phyloP scores from a whole-genome alignment of 352 stramenopile species.

The Thraustotheca clavata region DNA sequence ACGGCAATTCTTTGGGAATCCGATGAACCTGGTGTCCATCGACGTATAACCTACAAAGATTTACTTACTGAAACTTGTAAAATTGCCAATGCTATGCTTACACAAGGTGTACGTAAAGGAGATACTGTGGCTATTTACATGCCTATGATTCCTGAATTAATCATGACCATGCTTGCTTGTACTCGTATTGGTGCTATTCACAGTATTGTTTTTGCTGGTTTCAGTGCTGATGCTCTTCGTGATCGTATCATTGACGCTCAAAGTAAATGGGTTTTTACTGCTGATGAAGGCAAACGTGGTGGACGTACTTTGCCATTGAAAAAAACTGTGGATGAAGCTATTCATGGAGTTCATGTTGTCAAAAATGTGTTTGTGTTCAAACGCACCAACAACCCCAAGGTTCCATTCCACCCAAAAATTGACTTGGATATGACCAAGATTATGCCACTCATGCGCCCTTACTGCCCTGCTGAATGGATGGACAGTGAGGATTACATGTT shows the following conservation, averaged over 20 bases:
- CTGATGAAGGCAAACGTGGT: slow-evolving; percentile 90
- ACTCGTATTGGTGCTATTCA: slow-evolving; percentile 96
- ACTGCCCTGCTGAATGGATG: slow-evolving; percentile 94
- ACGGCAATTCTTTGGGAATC: slow-evolving; percentile 96
- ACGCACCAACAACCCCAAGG: slow-evolving; percentile 60
- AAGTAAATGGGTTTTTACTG: slow-evolving; percentile 91
- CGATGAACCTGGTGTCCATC: slow-evolving; percentile 90
- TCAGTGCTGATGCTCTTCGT: slow-evolving; percentile 90
- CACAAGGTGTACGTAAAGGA: slow-evolving; percentile 78
- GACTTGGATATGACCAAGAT: slow-evolving; percentile 93
- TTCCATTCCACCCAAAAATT: slow-evolving; percentile 64
- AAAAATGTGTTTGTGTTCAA: slow-evolving; percentile 95
- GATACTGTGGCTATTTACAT: slow-evolving; percentile 98
- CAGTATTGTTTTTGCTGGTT: slow-evolving; percentile 80
- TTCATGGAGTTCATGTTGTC: slow-evolving; percentile 85
- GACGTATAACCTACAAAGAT: slow-evolving; percentile 88
- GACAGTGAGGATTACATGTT: slow-evolving; percentile 95
- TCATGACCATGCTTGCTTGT: slow-evolving; percentile 98
- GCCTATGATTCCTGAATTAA: slow-evolving; percentile 98
- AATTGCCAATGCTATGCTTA: slow-evolving; percentile 95
- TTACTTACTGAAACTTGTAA: slow-evolving; percentile 86
- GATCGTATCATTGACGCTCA: slow-evolving; percentile 91
- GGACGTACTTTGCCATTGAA: slow-evolving; percentile 92
- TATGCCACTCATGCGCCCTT: slow-evolving; percentile 84
- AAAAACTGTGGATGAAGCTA: slow-evolving; percentile 91